Percentiles rank a stretch among this genome's conserved stretches.
These are phyloP conservation scores for Coleophoma crateriformis DNA, from an alignment of 2,329 filamentous ascomycete genomes.

Conservation along the genomic window DNA sequence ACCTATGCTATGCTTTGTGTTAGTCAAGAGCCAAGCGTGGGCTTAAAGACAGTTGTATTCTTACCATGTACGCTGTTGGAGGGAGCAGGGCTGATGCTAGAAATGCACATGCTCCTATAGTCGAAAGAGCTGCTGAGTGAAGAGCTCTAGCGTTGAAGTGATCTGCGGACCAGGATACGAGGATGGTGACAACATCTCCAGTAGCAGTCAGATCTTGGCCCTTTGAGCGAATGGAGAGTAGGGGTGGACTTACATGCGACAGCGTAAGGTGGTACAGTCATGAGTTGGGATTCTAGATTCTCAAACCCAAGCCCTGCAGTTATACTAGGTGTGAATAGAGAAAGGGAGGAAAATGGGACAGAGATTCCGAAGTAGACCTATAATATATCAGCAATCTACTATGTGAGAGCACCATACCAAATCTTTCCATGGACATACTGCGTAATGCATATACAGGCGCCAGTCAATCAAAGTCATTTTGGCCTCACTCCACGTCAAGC, in stretches of 20 bases:
- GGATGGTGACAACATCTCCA: constrained; percentile 35
- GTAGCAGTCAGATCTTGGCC: background rate
- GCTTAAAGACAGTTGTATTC: constrained; percentile 2
- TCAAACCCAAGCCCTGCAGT: constrained; percentile 49
- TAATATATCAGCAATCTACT: background rate
- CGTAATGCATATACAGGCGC: constrained; percentile 45
- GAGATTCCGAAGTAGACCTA: constrained; percentile 45
- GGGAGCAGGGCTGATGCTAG: constrained; percentile 60
- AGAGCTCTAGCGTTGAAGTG: constrained; percentile 51
- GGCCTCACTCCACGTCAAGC: constrained; percentile 41
- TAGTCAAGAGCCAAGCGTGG: background rate
- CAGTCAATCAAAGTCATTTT: constrained; percentile 42
- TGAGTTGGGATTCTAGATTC: constrained; percentile 56
- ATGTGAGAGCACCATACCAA: too few relatives aligned
- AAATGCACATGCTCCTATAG: constrained; percentile 50
- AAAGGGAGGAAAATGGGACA: constrained; percentile 52
- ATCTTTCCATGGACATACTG: constrained; percentile 27
- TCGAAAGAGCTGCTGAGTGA: constrained; percentile 42
- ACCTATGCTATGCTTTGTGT: constrained; percentile 38
- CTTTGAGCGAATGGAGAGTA: background rate
- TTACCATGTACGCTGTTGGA: constrained; percentile 45
- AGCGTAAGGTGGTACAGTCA: constrained; percentile 62
- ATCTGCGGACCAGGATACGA: constrained; percentile 56
- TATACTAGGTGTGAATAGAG: constrained; percentile 58
- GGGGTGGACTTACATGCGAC: constrained; percentile 39